phyloP scores from a whole-genome alignment of 2,329 filamentous ascomycete genomes.

The Venturia aucupariae region DNA sequence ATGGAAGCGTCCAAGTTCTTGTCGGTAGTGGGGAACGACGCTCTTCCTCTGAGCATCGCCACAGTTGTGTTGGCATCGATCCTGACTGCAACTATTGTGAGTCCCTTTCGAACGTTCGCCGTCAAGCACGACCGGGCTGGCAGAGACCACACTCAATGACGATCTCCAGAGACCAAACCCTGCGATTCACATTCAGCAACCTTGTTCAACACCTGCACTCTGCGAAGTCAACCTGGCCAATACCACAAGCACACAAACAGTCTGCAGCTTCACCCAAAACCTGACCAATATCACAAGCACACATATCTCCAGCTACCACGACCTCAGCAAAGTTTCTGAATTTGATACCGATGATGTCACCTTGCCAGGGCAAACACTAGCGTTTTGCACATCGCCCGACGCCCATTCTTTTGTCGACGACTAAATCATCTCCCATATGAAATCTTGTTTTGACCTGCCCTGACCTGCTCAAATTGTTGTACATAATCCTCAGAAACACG shows the following conservation, averaged over 20 bases:
- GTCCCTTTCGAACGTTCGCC: not conserved
- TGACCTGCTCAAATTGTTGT: constrained; percentile 1
- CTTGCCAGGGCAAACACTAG: not conserved
- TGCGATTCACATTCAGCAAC: not conserved
- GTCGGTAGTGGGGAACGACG: not conserved
- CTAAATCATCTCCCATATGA: not conserved
- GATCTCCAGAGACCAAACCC: too few relatives aligned
- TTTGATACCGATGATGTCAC: not conserved
- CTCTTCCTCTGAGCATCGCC: not conserved
- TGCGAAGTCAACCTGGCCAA: not conserved
- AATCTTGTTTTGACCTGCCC: not conserved
- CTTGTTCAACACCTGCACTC: not conserved
- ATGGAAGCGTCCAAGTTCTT: not conserved
- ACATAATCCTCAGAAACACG: not conserved
- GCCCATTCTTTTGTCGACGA: not conserved
- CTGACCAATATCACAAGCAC: not conserved
- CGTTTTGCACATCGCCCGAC: not conserved
- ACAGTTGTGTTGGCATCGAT: not conserved
- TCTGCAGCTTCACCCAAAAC: not conserved
- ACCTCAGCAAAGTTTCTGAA: constrained; percentile 1
- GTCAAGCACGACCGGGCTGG: not conserved
- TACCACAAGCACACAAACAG: not conserved
- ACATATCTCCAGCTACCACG: not conserved
- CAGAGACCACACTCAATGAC: too few relatives aligned
- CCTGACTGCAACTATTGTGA: too few relatives aligned